These are phyloP conservation scores for Backusella australiensis DNA, from an alignment of 192 early-diverging fungal genomes.

Conservation along the genomic window DNA sequence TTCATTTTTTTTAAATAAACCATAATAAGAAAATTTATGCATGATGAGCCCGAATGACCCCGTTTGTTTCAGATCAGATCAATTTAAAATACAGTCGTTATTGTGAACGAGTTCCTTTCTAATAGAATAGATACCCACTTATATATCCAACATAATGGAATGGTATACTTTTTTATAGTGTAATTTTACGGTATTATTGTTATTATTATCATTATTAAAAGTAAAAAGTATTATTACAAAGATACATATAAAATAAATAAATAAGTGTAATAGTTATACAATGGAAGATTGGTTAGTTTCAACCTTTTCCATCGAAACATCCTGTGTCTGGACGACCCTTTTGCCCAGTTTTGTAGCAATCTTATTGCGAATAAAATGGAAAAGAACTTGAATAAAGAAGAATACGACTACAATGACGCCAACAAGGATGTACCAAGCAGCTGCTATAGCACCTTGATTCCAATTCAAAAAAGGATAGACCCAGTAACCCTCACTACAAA, in stretches of 20 bases:
- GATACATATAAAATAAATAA: background rate
- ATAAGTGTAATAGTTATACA: background rate
- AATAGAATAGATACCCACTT: too few species aligned
- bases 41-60: background rate
- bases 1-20: too few species aligned
- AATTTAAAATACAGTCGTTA: too few species aligned
- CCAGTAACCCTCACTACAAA: constrained; percentile 27
- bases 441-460: constrained; percentile 22
- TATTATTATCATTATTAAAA: background rate
- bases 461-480: constrained; percentile 38
- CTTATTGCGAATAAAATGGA: constrained; percentile 28
- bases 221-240: background rate
- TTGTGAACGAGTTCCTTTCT: too few species aligned
- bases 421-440: constrained; percentile 31
- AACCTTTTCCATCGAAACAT: constrained; percentile 6
- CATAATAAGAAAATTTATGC: too few species aligned
- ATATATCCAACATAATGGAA: background rate
- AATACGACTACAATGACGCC: constrained; percentile 23
- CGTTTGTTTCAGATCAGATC: background rate
- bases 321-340: background rate
- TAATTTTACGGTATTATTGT: background rate
- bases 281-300: background rate
- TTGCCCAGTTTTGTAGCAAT: constrained; percentile 18
- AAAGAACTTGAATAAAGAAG: constrained; percentile 21
- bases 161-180: background rate